Evolutionary conservation across 371 early-diverging fungal species (phyloP), one percentile per base, ranked within the genome.

Genomic region (Smittium mucronatum): DNA sequence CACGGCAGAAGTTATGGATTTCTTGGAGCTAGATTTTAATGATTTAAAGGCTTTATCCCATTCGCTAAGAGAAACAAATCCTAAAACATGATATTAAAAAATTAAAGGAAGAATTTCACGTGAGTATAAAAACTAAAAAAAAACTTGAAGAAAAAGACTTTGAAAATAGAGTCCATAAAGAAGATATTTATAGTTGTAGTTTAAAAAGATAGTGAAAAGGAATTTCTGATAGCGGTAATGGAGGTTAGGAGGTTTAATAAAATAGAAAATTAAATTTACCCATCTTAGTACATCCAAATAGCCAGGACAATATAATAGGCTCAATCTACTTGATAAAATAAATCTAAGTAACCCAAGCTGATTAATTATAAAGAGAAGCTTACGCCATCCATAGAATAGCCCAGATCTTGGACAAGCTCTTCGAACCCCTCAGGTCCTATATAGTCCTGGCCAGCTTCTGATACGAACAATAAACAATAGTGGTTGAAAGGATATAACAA

Each of bases 391-490:
- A 77, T 72, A 57, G 64, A 61, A 28, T 67, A 74, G 29, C 59
- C 73, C 36, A 77, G 65, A 34, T 69, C 72, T 16, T 64, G 63
- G 59, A 74, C 73, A 26, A 77, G 77, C 61, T 47, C 60, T 70
- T 76, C 69, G 34, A 76, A 77, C 31, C 77, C 77, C 16, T 73
- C 77, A 0, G 76, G 76, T 34, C 34, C 58, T 29, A 77, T 76
- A 72, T 82, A 84, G 68, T 81, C 83, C 70, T 75, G 84, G 32
- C 77, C 80, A 30, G 72, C 78, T 32, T 70, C 76, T 35, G 73
- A 74, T 29, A 70, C 70, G 58, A 60, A 74, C 32, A 74, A 77
- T 64, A 26, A n/a, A n/a, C n/a, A n/a, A n/a, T n/a, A n/a, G n/a
- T n/a, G n/a, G n/a, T n/a, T n/a, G n/a, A n/a, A n/a, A n/a, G n/a